Percentiles rank a stretch among this genome's conserved stretches.
Conservation (phyloP, 176 grass and related monocot genomes). For the Poa pratensis region DNA sequence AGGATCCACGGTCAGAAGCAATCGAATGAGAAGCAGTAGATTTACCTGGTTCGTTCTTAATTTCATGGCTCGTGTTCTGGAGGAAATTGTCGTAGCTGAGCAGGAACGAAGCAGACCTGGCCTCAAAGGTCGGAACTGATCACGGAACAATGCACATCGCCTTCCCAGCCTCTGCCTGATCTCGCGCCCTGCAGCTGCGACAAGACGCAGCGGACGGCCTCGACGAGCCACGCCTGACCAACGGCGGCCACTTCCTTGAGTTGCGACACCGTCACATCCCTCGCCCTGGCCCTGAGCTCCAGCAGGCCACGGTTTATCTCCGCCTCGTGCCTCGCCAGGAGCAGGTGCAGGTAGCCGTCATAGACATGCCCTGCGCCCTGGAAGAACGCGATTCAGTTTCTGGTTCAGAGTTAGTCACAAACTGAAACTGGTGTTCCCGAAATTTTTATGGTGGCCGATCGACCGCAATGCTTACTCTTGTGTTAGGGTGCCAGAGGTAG, state of each 20-base stretch:
- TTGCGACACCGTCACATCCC: slow-evolving; percentile 44
- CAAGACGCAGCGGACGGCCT: slow-evolving; percentile 39
- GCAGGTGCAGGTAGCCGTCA: slow-evolving; percentile 55
- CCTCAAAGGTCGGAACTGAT: background rate
- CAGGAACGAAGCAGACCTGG: too few species aligned
- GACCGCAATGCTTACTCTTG: slow-evolving; percentile 35
- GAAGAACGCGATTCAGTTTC: slow-evolving; percentile 19
- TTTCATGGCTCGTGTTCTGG: too few species aligned
- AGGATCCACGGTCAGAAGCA: too few species aligned
- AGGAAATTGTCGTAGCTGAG: too few species aligned
- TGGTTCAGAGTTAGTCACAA: background rate
- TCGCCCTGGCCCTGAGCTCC: slow-evolving; percentile 54
- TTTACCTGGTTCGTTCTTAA: too few species aligned
- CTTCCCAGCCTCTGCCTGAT: slow-evolving; percentile 32
- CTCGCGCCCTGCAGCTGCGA: slow-evolving; percentile 26
- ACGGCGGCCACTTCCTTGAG: slow-evolving; percentile 38
- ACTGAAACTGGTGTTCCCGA: background rate
- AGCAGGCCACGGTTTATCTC: slow-evolving; percentile 64
- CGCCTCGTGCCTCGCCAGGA: slow-evolving; percentile 59
- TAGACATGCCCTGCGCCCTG: slow-evolving; percentile 68
- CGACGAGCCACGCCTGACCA: slow-evolving; percentile 44
- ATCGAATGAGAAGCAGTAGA: too few species aligned
- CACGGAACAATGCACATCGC: slow-evolving; percentile 25
- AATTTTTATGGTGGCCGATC: too few species aligned
- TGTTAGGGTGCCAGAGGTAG: slow-evolving; percentile 77